Evolutionary conservation across 805 yeast species (phyloP).

Genomic region (Yamadazyma takamatsuzukensis): DNA sequence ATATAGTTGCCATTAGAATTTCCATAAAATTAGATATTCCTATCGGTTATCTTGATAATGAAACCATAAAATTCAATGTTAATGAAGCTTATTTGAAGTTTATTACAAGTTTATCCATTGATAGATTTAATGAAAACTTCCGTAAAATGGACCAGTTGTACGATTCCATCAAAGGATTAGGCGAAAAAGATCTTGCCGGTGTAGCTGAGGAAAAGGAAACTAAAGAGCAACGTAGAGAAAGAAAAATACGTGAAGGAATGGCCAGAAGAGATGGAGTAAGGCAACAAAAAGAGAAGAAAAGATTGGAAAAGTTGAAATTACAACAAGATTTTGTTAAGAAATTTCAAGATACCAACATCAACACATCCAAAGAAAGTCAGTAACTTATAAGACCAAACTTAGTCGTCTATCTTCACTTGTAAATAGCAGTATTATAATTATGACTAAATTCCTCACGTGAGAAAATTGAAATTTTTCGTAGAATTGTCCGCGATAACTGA

Average conservation of each 20-base stretch:
- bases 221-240: slow-evolving; percentile 52
- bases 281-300: slow-evolving; percentile 9
- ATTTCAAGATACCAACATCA: no score
- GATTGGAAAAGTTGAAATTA: slow-evolving; percentile 3
- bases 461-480: no score
- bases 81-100: slow-evolving; percentile 46
- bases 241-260: slow-evolving; percentile 53
- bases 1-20: slow-evolving; percentile 73
- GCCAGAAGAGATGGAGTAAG: slow-evolving; percentile 27
- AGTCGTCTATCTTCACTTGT: no score
- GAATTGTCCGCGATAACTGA: no score
- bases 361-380: no score
- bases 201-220: slow-evolving; percentile 33
- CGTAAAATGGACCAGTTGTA: slow-evolving; percentile 50
- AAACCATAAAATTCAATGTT: slow-evolving; percentile 43
- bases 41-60: slow-evolving; percentile 49
- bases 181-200: slow-evolving; percentile 1
- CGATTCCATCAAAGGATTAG: slow-evolving; percentile 36
- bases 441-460: no score
- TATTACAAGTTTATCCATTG: slow-evolving; percentile 52
- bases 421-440: no score
- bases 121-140: slow-evolving; percentile 64
- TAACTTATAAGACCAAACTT: no score
- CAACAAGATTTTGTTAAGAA: slow-evolving; percentile 4
- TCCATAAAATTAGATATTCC: slow-evolving; percentile 76